Conservation (phyloP, 208 protist species). For the Blastocrithidia nonstop region DNA sequence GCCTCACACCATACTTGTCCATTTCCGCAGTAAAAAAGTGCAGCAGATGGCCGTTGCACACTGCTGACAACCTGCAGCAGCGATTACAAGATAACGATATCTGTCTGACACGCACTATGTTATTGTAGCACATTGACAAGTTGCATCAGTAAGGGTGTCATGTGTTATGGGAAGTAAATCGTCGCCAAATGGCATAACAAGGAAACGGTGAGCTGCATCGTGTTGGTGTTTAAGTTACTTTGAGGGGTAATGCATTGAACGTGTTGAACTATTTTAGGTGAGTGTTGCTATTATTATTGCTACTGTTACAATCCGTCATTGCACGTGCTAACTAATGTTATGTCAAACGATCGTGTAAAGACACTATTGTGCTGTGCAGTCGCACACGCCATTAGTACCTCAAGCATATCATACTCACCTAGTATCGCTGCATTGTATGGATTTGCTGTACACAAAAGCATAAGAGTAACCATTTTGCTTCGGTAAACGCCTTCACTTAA, state of each 20-base stretch:
- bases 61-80: conserved; percentile 43
- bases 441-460: conserved; percentile 47
- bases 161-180: conserved; percentile 16
- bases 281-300: not conserved
- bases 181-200: conserved; percentile 45
- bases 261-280: conserved; percentile 2
- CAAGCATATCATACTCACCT: conserved; percentile 22
- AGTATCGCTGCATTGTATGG: conserved; percentile 43
- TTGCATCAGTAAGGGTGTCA: conserved; percentile 23
- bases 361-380: conserved; percentile 40
- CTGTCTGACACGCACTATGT: conserved; percentile 20
- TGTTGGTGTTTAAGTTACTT: conserved; percentile 32
- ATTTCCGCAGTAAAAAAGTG: conserved; percentile 54
- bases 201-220: conserved; percentile 41
- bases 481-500: conserved; percentile 51
- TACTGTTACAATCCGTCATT: conserved; percentile 3
- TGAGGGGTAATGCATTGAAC: conserved; percentile 4
- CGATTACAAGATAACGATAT: conserved; percentile 56
- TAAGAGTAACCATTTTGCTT: conserved; percentile 34
- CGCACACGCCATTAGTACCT: conserved; percentile 37
- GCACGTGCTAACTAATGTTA: conserved; percentile 14
- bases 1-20: conserved; percentile 36
- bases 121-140: conserved; percentile 22
- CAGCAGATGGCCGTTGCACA: conserved; percentile 15
- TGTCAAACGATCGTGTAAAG: conserved; percentile 12